These are phyloP conservation scores for Sporodiniella umbellata DNA, from an alignment of 371 early-diverging fungal genomes.

Conservation along the genomic window DNA sequence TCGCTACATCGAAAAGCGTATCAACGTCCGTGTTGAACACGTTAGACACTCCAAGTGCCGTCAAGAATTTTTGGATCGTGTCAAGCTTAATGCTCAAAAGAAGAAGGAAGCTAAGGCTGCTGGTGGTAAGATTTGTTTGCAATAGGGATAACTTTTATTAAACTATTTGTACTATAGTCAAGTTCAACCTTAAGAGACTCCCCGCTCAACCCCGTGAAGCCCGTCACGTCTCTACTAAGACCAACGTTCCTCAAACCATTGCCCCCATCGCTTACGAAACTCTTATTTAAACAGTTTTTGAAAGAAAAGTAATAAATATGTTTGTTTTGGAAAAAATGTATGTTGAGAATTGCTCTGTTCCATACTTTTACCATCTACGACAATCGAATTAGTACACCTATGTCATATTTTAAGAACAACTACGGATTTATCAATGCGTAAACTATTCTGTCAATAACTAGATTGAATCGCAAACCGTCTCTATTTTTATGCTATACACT, in stretches of 20 bases:
- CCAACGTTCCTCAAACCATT: constrained; percentile 93
- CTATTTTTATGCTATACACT: too few relatives aligned
- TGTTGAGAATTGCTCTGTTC: background rate
- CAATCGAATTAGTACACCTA: too few relatives aligned
- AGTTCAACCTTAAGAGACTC: constrained; percentile 88
- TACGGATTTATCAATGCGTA: too few relatives aligned
- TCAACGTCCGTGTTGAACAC: constrained; percentile 99
- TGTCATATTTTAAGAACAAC: too few relatives aligned
- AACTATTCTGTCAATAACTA: too few relatives aligned
- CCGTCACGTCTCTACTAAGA: constrained; percentile 84
- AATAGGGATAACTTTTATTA: background rate
- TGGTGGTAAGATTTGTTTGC: constrained; percentile 33
- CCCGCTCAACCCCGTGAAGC: constrained; percentile 93
- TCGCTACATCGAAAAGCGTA: constrained; percentile 97
- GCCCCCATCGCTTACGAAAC: constrained; percentile 96
- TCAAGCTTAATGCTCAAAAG: constrained; percentile 88
- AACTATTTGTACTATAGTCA: constrained; percentile 26
- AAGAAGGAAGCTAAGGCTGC: constrained; percentile 79
- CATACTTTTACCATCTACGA: too few relatives aligned
- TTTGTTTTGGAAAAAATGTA: background rate
- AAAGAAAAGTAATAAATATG: constrained; percentile 1
- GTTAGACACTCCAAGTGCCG: constrained; percentile 99
- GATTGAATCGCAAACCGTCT: too few relatives aligned
- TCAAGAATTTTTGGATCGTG: constrained; percentile 97
- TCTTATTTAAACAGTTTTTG: constrained; percentile 52